phyloP scores from a whole-genome alignment of 176 grass and related monocot species.

The Carex pumila region DNA sequence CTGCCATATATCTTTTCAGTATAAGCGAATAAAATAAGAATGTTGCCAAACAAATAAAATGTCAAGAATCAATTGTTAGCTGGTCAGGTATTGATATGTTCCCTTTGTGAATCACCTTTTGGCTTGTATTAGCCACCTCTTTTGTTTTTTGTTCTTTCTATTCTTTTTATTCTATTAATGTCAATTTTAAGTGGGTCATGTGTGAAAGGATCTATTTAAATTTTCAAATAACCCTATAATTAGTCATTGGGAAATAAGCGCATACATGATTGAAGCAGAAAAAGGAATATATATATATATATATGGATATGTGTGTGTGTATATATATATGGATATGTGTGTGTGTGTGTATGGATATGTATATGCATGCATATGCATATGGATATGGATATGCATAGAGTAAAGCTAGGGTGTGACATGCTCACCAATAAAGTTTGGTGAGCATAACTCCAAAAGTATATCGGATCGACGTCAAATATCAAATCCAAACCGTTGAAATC shows the following conservation, averaged over 20 bases:
- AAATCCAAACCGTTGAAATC: too few species aligned
- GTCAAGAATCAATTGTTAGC: slow-evolving; percentile 24
- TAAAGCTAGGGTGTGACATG: too few species aligned
- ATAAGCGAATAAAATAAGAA: slow-evolving; percentile 27
- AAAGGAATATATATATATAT: background rate
- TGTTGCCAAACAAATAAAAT: slow-evolving; percentile 29
- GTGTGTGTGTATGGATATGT: too few species aligned
- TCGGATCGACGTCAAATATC: too few species aligned
- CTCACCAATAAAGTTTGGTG: too few species aligned
- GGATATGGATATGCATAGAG: too few species aligned
- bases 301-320: too few species aligned
- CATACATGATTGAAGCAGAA: background rate
- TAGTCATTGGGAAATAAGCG: background rate
- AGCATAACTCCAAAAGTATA: too few species aligned
- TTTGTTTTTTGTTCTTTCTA: too few species aligned
- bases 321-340: too few species aligned
- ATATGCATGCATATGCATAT: too few species aligned
- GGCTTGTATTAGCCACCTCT: slow-evolving; percentile 18
- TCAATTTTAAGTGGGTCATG: slow-evolving; percentile 6
- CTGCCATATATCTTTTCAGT: slow-evolving; percentile 18
- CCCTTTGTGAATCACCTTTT: slow-evolving; percentile 23
- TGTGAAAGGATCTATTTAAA: slow-evolving; percentile 2
- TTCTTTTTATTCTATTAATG: slow-evolving; percentile 9
- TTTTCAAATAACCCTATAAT: background rate
- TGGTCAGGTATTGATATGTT: slow-evolving; percentile 30